Conservation (phyloP, 78 protist species). For the Dictyostelium brefeldianum region DNA sequence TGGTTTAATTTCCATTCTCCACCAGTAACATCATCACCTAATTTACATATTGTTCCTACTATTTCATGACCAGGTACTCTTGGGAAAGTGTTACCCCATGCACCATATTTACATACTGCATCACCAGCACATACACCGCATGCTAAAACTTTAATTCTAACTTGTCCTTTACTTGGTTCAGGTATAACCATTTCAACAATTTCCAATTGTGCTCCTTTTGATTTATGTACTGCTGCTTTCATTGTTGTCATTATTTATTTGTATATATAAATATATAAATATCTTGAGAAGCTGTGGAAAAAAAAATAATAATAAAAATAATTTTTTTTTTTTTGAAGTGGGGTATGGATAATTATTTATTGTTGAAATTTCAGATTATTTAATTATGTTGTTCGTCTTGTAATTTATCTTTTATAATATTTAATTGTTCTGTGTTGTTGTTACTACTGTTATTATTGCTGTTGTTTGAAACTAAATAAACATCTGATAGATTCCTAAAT, state of each 20-base stretch:
- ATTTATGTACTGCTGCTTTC: background rate
- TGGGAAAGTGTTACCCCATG: conserved; percentile 17
- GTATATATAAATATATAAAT: too few relatives aligned
- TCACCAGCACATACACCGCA: conserved; percentile 13
- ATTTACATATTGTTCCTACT: conserved; percentile 42
- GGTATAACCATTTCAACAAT: background rate
- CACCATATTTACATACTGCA: background rate
- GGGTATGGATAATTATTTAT: too few relatives aligned
- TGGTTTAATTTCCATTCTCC: conserved; percentile 40
- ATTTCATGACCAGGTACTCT: conserved; percentile 60
- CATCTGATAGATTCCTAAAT: background rate
- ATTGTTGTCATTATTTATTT: background rate
- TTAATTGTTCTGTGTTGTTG: background rate
- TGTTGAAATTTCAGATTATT: too few relatives aligned
- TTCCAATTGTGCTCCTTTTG: background rate
- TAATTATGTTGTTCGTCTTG: too few relatives aligned
- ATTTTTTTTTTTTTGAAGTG: too few relatives aligned
- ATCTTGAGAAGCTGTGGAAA: too few relatives aligned
- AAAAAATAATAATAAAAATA: too few relatives aligned
- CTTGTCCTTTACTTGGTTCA: background rate
- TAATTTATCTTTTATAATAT: too few relatives aligned
- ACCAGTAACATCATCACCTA: conserved; percentile 68
- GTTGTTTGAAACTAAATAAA: background rate
- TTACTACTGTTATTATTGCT: background rate
- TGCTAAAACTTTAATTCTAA: background rate